Evolutionary conservation across 345 rosid genomes (phyloP).

Genomic region (Salix suchowensis): DNA sequence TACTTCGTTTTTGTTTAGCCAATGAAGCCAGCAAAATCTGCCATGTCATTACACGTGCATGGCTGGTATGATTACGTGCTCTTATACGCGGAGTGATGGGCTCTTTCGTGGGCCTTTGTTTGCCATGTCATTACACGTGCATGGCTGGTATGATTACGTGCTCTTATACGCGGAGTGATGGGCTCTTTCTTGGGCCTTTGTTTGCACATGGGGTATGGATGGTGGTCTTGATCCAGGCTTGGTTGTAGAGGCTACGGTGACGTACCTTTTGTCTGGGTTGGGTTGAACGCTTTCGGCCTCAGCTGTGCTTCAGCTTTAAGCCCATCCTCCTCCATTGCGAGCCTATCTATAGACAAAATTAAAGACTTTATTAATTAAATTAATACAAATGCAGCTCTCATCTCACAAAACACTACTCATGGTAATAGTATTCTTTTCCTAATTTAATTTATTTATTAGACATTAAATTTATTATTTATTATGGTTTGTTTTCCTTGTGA

Average conservation of each 20-base stretch:
- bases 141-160: background rate
- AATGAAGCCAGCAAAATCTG: constrained; percentile 18
- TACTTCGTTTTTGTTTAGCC: background rate
- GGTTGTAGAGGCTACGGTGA: background rate
- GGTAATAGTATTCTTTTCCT: too few species aligned
- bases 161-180: background rate
- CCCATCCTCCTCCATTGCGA: background rate
- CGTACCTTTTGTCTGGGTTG: background rate
- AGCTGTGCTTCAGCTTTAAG: background rate
- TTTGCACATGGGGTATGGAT: too few species aligned
- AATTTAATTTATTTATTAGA: too few species aligned
- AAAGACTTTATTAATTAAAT: too few species aligned
- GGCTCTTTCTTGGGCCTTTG: background rate
- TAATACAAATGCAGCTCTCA: too few species aligned
- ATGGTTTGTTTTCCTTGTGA: too few species aligned
- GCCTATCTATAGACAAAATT: too few species aligned
- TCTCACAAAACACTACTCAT: too few species aligned
- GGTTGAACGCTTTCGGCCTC: background rate
- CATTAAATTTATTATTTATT: too few species aligned
- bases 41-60: constrained; percentile 37
- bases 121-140: constrained; percentile 30
- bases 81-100: background rate
- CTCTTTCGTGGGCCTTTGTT: background rate
- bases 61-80: background rate
- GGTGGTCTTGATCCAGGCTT: background rate